These are phyloP conservation scores for Achaetomium macrosporum DNA, from an alignment of 2,329 filamentous ascomycete genomes.

Conservation along the genomic window DNA sequence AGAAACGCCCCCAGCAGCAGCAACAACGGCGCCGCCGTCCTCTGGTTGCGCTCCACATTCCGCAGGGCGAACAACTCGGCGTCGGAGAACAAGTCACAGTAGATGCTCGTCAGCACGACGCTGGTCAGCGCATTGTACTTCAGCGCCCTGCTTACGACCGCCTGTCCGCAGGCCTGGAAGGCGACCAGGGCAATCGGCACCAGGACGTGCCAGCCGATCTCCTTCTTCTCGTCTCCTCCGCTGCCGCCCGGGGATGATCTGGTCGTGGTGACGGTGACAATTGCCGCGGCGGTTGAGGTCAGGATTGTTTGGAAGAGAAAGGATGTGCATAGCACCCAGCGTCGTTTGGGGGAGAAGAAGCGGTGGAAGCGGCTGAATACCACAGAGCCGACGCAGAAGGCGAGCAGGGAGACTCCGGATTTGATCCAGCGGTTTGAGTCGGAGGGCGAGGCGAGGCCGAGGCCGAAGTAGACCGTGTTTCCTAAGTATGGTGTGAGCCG, in stretches of 20 bases:
- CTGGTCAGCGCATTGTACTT: conserved; percentile 67
- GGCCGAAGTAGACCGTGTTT: conserved; percentile 73
- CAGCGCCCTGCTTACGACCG: conserved; percentile 65
- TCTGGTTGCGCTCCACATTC: conserved; percentile 47
- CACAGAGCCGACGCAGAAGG: conserved; percentile 68
- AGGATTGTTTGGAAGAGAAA: conserved; percentile 49
- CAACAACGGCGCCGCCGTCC: conserved; percentile 44
- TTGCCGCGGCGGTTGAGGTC: conserved; percentile 46
- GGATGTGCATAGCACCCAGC: conserved; percentile 59
- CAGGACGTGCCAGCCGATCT: conserved; percentile 54
- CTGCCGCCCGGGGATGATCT: too few species aligned
- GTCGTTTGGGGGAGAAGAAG: conserved; percentile 51
- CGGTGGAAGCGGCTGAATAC: conserved; percentile 66
- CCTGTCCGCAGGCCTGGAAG: conserved; percentile 73
- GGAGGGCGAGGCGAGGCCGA: conserved; percentile 58
- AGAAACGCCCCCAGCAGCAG: conserved; percentile 45
- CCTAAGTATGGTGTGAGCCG: conserved; percentile 33
- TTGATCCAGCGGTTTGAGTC: conserved; percentile 61
- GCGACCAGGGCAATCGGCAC: conserved; percentile 64
- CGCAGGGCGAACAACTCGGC: conserved; percentile 38
- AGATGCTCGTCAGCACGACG: conserved; percentile 74
- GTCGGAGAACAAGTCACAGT: conserved; percentile 74
- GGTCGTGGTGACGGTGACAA: conserved; percentile 40
- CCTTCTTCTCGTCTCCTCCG: conserved; percentile 31
- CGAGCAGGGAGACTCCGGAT: conserved; percentile 61